Evolutionary conservation across 257 asterid genomes (phyloP).

Genomic region (Linderniella brevidens): DNA sequence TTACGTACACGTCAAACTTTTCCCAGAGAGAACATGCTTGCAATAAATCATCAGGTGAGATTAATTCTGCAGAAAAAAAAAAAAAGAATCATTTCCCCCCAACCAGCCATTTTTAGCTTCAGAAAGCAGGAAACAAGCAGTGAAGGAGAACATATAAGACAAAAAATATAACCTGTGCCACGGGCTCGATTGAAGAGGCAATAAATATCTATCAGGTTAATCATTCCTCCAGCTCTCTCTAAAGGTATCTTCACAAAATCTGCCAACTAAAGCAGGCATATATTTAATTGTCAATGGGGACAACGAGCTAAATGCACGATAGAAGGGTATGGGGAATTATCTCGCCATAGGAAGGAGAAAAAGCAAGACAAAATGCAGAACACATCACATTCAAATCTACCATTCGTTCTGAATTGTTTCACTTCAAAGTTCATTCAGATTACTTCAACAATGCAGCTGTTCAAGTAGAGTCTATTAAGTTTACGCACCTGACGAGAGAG

Average conservation of each 20-base stretch:
- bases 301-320: no score
- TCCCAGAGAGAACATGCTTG: conserved; percentile 96
- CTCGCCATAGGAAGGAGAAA: not conserved
- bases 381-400: no score
- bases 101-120: not conserved
- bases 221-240: conserved; percentile 96
- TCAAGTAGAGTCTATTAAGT: not conserved
- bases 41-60: conserved; percentile 92
- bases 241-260: conserved; percentile 76
- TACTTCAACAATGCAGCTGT: not conserved
- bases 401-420: no score
- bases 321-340: conserved; percentile 6
- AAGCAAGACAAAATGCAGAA: not conserved
- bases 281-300: conserved; percentile 8
- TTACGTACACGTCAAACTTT: conserved; percentile 75
- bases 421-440: no score
- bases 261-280: conserved; percentile 51
- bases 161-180: conserved; percentile 61
- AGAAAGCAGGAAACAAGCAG: conserved; percentile 5
- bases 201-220: conserved; percentile 76
- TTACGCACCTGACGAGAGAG: conserved; percentile 76
- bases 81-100: not conserved
- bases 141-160: no score
- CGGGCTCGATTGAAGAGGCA: conserved; percentile 98
- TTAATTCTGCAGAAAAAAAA: conserved; percentile 43